phyloP scores from a whole-genome alignment of 1,284 basidiomycete species.

The Ceratobasidium sp. region DNA sequence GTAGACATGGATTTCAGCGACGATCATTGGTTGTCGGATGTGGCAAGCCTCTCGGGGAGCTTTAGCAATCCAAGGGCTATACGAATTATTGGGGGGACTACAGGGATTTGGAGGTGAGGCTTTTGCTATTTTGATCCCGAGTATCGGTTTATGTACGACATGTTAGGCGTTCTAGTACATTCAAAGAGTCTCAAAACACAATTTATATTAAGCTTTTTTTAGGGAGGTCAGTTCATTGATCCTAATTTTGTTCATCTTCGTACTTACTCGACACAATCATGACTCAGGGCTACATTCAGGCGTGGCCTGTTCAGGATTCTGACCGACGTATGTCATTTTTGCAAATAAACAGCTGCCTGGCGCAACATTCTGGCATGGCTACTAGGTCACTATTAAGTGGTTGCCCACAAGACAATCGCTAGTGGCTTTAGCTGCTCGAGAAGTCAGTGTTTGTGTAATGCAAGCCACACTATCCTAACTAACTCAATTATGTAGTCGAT shows the following conservation, averaged over 20 bases:
- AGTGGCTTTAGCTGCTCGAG: background rate
- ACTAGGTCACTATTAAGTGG: too few species aligned
- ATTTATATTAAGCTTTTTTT: background rate
- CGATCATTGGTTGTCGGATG: background rate
- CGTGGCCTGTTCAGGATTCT: too few species aligned
- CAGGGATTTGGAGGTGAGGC: background rate
- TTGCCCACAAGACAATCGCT: too few species aligned
- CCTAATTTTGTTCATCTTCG: background rate
- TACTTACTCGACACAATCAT: too few species aligned
- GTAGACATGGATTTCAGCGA: background rate
- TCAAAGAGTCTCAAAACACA: background rate
- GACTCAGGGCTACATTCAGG: too few species aligned
- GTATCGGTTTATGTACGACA: background rate
- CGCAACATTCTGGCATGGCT: too few species aligned
- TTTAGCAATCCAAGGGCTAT: background rate
- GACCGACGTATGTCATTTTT: too few species aligned
- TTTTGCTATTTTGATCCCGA: background rate
- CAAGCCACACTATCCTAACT: background rate
- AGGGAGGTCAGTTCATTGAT: background rate
- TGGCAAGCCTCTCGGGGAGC: conserved; percentile 5
- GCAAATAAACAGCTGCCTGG: too few species aligned
- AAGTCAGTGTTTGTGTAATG: background rate
- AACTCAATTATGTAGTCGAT: background rate
- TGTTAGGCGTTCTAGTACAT: background rate
- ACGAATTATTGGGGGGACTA: background rate